These are phyloP conservation scores for Phragmites australis DNA, from an alignment of 176 grass and related monocot genomes.

Conservation along the genomic window DNA sequence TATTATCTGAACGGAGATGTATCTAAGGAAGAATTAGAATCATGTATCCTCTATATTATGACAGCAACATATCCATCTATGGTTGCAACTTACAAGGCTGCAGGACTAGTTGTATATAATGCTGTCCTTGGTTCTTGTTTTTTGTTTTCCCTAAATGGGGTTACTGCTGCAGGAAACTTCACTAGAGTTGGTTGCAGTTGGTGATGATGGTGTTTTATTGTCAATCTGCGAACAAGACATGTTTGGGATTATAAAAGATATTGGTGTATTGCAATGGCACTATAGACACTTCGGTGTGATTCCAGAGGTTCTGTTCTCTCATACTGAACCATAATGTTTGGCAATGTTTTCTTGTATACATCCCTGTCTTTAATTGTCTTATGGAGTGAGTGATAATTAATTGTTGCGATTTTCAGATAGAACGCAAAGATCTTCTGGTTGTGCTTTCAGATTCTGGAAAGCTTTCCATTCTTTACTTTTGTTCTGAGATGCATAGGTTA, in stretches of 20 bases:
- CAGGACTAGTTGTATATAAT: conserved; percentile 12
- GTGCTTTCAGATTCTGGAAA: conserved; percentile 97
- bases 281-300: conserved; percentile 39
- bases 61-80: not conserved
- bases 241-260: conserved; percentile 93
- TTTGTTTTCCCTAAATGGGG: not conserved
- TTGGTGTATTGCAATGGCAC: conserved; percentile 75
- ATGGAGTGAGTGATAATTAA: not conserved
- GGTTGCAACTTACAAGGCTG: conserved; percentile 7
- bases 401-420: conserved; percentile 56
- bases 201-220: conserved; percentile 78
- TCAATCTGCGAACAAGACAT: conserved; percentile 87
- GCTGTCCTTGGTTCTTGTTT: conserved; percentile 9
- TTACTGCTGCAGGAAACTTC: conserved; percentile 78
- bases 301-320: conserved; percentile 55
- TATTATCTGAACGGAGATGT: not conserved
- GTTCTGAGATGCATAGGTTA: conserved; percentile 91
- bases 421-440: conserved; percentile 85
- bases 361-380: not conserved
- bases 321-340: not conserved
- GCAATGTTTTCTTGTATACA: not conserved
- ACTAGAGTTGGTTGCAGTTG: conserved; percentile 74
- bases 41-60: not conserved
- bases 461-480: conserved; percentile 90
- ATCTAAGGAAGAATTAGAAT: not conserved